Conservation (phyloP, 805 yeast genomes). For the Candida namnaoensis region DNA sequence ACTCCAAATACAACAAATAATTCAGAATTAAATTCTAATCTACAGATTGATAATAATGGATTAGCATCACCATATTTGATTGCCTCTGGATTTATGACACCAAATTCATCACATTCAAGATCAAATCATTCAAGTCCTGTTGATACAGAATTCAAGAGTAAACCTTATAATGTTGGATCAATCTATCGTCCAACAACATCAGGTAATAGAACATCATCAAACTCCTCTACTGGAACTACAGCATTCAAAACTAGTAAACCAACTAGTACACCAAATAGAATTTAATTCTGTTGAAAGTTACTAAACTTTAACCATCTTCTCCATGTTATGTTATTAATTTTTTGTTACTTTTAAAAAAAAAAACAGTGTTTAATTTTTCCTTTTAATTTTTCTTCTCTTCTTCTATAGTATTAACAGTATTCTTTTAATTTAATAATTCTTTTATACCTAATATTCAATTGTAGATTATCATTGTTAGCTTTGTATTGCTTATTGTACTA, state of each 20-base stretch:
- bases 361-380: no score
- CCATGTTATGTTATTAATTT: no score
- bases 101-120: conserved; percentile 3
- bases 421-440: no score
- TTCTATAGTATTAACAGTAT: no score
- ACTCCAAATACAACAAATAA: conserved; percentile 27
- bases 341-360: no score
- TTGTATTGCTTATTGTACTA: no score
- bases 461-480: no score
- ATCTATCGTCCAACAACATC: conserved; percentile 11
- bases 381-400: no score
- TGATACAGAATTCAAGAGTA: conserved; percentile 13
- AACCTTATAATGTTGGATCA: conserved; percentile 12
- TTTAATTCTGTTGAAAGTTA: no score
- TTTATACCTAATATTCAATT: no score
- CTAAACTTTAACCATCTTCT: no score
- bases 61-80: conserved; percentile 62
- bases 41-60: conserved; percentile 26
- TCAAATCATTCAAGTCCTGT: conserved; percentile 7
- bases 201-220: background rate
- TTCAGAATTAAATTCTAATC: conserved; percentile 22
- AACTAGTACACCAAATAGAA: no score
- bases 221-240: background rate
- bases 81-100: conserved; percentile 44
- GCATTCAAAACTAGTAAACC: background rate